Evolutionary conservation across 2,329 filamentous ascomycete species (phyloP), one percentile per base, ranked within the genome.

Genomic region (Alternaria burnsii): DNA sequence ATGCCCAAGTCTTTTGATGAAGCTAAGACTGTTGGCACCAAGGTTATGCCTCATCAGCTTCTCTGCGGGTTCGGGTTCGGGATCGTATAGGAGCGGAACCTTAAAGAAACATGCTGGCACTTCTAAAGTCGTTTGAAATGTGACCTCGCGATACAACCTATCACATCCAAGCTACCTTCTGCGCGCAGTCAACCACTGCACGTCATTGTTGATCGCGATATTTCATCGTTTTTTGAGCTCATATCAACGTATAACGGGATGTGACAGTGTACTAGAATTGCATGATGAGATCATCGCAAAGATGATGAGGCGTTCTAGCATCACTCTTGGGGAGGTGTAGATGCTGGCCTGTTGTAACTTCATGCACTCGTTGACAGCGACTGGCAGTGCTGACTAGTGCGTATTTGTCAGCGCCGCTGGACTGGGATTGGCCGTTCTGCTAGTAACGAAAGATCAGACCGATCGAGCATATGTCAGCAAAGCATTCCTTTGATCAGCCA

Each of bases 351-450:
- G n/a, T 40, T 11, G n/a, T 9, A 40, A 20, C 38, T 40, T 40
- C n/a, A 16, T 11, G n/a, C 8, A 6, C 20, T 34, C 3, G 44
- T 10, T 20, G 75, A 58, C 38, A 57, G 3, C 60, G 40, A 7
- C 63, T 34, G 14, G 58, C 12, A 77, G 75, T 76, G n/a, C 40
- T 57, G 32, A 22, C 40, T 9, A 65, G 62, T 28, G 65, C 67
- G 2, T 22, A 52, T 51, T 51, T 40, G 32, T 51, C 48, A 51
- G 18, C 48, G 48, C 3, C 3, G 20, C 32, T 51, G 48, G 16
- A 6, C 48, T 32, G 48, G 48, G 22, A 26, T 51, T 14, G 48
- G 32, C 34, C 22, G 3, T 24, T 26, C 32, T 40, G 12, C 48
- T 24, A 51, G 32, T 34, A 18, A 51, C 48, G 16, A 14, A 22